Conservation (phyloP, 2,329 filamentous ascomycete species). For the Huntiella savannae region DNA sequence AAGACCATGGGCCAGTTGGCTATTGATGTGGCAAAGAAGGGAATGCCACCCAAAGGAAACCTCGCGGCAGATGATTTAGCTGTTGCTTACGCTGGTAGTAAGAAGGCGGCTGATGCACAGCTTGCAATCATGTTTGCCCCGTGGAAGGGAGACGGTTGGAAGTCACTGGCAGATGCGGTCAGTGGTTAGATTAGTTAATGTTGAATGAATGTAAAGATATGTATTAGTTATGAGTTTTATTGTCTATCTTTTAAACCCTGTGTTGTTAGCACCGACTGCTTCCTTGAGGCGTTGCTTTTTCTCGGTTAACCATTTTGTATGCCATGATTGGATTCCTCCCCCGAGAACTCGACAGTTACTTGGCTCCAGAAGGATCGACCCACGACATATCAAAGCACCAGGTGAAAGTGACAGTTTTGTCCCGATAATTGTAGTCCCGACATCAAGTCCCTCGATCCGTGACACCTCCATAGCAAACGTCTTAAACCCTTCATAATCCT, state of each 20-base stretch:
- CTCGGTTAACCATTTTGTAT: constrained; percentile 56
- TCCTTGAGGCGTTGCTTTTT: constrained; percentile 51
- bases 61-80: constrained; percentile 53
- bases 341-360: constrained; percentile 53
- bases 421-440: constrained; percentile 52
- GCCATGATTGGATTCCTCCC: constrained; percentile 66
- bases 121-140: constrained; percentile 62
- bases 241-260: too few relatives aligned
- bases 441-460: constrained; percentile 42
- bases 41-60: constrained; percentile 51
- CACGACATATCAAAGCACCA: constrained; percentile 48
- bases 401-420: constrained; percentile 59
- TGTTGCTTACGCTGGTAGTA: constrained; percentile 54
- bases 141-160: constrained; percentile 53
- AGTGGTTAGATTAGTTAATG: not conserved
- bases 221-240: not conserved
- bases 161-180: constrained; percentile 27
- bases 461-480: constrained; percentile 56
- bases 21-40: constrained; percentile 43
- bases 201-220: not conserved
- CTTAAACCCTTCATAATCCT: constrained; percentile 55
- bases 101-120: constrained; percentile 54
- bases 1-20: constrained; percentile 58
- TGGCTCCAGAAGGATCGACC: constrained; percentile 60
- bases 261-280: constrained; percentile 21